Percentiles rank a stretch among this genome's conserved stretches.
Evolutionary conservation across 164 flowering plant species (phyloP).

Genomic region (Sextonia rubra): DNA sequence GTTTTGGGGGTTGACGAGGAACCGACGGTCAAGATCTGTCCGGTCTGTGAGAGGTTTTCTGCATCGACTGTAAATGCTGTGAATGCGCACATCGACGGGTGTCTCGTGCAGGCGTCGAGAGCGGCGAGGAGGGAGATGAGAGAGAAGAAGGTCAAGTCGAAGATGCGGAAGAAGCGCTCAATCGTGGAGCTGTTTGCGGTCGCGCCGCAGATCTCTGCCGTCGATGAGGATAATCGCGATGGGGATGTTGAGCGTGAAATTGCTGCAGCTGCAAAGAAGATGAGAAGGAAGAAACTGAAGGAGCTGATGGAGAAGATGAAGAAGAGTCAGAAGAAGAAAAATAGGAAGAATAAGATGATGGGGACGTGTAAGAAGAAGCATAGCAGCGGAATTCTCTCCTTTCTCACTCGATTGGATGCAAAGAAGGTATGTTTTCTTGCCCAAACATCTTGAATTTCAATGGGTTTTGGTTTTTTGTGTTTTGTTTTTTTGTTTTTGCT

Average conservation of each 20-base stretch:
- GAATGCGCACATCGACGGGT: slow-evolving; percentile 33
- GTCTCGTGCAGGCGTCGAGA: slow-evolving; percentile 23
- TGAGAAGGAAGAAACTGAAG: slow-evolving; percentile 4
- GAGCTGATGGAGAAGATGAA: slow-evolving; percentile 6
- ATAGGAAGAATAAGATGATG: slow-evolving; percentile 6
- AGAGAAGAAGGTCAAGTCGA: slow-evolving; percentile 19
- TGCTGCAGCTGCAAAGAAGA: neutral
- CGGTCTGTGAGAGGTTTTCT: slow-evolving; percentile 30
- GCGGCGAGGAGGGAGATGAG: slow-evolving; percentile 21
- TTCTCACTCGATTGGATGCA: neutral
- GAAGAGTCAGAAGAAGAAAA: slow-evolving; percentile 3
- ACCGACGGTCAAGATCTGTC: slow-evolving; percentile 29
- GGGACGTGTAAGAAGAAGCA: neutral
- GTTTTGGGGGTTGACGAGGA: slow-evolving; percentile 12
- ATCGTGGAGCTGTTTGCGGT: slow-evolving; percentile 60
- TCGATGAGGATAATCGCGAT: slow-evolving; percentile 9
- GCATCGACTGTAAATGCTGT: slow-evolving; percentile 35
- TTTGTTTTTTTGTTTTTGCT: neutral
- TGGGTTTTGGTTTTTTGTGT: neutral
- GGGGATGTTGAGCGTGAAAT: slow-evolving; percentile 2
- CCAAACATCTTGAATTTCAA: neutral
- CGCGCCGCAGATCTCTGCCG: slow-evolving; percentile 37
- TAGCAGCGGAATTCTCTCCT: neutral
- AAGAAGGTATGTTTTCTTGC: slow-evolving; percentile 4
- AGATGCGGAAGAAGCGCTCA: slow-evolving; percentile 50